phyloP scores from a whole-genome alignment of 1,284 basidiomycete genomes.

The Coniferiporia sulphurascens region DNA sequence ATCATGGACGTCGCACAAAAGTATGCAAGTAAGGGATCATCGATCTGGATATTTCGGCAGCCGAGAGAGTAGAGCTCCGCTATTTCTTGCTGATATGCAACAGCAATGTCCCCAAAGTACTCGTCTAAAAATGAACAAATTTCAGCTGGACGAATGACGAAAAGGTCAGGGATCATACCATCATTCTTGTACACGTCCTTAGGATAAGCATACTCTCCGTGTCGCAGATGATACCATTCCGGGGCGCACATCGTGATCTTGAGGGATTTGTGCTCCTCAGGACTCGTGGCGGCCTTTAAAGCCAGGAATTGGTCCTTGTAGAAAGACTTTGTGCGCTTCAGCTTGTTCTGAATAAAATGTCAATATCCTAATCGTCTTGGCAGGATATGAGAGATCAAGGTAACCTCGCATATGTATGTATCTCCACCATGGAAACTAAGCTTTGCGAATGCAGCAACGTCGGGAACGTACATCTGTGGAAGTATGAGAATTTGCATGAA shows the following conservation, averaged over 20 bases:
- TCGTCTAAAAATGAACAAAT: constrained; percentile 39
- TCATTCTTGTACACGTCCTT: constrained; percentile 58
- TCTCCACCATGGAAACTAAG: constrained; percentile 28
- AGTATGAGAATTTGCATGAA: background rate
- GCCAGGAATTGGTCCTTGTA: constrained; percentile 60
- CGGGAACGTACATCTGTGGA: constrained; percentile 37
- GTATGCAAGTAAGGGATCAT: constrained; percentile 67
- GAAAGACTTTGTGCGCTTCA: constrained; percentile 56
- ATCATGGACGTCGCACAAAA: constrained; percentile 63
- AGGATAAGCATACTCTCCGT: constrained; percentile 57
- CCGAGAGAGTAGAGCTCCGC: constrained; percentile 67
- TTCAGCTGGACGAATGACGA: background rate
- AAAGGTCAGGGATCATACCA: constrained; percentile 33
- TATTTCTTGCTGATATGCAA: constrained; percentile 69
- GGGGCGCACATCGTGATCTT: constrained; percentile 76
- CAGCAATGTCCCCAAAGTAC: constrained; percentile 69
- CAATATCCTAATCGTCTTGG: background rate
- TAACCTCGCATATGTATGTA: constrained; percentile 25
- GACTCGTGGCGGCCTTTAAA: constrained; percentile 48
- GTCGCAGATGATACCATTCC: constrained; percentile 72
- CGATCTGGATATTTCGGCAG: constrained; percentile 73
- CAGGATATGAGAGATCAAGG: constrained; percentile 1
- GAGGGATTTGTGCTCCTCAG: constrained; percentile 51
- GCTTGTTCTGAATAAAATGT: constrained; percentile 43
- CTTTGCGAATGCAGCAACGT: constrained; percentile 36